Base-by-base conservation (phyloP, 805 yeast genomes). In the Gaillardinia entomophila region DNA sequence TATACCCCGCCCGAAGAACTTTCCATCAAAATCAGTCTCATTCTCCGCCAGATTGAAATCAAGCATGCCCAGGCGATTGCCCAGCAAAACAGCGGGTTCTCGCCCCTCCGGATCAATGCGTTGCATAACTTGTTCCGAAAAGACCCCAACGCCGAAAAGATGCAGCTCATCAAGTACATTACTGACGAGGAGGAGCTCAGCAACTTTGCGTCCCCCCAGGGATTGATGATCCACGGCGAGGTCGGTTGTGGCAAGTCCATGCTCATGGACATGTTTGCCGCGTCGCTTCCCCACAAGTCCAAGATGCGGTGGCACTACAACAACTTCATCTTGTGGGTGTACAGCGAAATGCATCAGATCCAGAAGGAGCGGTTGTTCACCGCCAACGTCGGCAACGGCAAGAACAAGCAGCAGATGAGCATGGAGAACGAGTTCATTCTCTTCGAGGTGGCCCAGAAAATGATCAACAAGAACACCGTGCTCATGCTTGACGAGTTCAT, bases 191-290 rank as follows among this genome's bases (percentile, higher is more conserved):
- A 78, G 36, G 82, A 77, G 41, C 48, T 79, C 20, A 45, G 54
- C 4, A 62, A 71, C 33, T 61, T 76, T 34, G 63, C 71, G 1
- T 66, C 83, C 0, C 88, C 88, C 0, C 80, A 72, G 35, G 89
- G 89, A 0, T 54, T 82, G 4, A 49, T 78, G 28, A 51, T 78
- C 4, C 76, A 75, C 52, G 84, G 83, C 3, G 82, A 73, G 37
- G 84, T 77, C 3, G 89, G 89, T 0, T 76, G 83, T 42, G 89
- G 89, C 1, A 82, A 82, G 48, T 75, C 85, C 2, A 73, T 82
- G 80, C 51, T 82, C 30, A 73, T 82, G 74, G 87, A 81, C 43
- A 71, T 82, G 14, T 81, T 82, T 57, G 86, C 87, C 1, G 62
- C 64, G 30, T 66, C 80, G 1, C 57, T 82, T 18, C 89, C 88